A percentile compares a stretch with the other conserved stretches of the same genome.
phyloP scores from a whole-genome alignment of 2,329 filamentous ascomycete genomes.

The Xylariaceae sp. region DNA sequence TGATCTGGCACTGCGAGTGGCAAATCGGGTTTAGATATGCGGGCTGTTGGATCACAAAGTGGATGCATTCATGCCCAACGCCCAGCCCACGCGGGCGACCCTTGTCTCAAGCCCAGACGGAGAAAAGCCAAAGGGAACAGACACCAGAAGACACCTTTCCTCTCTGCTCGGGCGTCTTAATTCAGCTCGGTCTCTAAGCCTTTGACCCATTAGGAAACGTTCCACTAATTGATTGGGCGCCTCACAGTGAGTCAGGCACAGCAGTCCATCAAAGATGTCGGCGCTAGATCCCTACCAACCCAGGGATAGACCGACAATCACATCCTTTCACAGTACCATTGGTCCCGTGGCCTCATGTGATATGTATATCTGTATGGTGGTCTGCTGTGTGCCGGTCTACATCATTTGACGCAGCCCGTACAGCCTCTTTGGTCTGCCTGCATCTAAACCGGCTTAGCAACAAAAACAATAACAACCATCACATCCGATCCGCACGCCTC shows the following conservation, averaged over 20 bases:
- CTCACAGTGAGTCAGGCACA: slow-evolving; percentile 42
- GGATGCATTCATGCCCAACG: slow-evolving; percentile 41
- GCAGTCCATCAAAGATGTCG: slow-evolving; percentile 33
- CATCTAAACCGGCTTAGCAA: slow-evolving; percentile 30
- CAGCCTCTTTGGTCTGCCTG: slow-evolving; percentile 39
- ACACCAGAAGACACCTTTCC: slow-evolving; percentile 4
- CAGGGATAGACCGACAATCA: slow-evolving; percentile 26
- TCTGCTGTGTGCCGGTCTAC: slow-evolving; percentile 31
- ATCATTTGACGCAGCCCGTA: slow-evolving; percentile 32
- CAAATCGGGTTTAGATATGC: slow-evolving; percentile 22
- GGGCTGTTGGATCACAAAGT: slow-evolving; percentile 34
- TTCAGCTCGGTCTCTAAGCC: slow-evolving; percentile 28
- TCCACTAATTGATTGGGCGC: slow-evolving; percentile 39
- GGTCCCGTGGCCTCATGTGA: slow-evolving; percentile 18
- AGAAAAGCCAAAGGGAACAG: slow-evolving; percentile 21
- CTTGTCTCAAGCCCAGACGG: slow-evolving; percentile 25
- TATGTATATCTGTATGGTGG: slow-evolving; percentile 25
- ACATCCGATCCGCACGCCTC: slow-evolving; percentile 34
- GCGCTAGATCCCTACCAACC: slow-evolving; percentile 33
- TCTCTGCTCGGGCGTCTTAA: slow-evolving; percentile 21
- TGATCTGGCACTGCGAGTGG: slow-evolving; percentile 34
- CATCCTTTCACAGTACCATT: slow-evolving; percentile 11
- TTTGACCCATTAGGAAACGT: slow-evolving; percentile 36
- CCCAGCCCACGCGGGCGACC: slow-evolving; percentile 26
- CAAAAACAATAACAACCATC: slow-evolving; percentile 22